Conservation (phyloP, 2,329 filamentous ascomycete genomes). For the Sporothrix humicola region DNA sequence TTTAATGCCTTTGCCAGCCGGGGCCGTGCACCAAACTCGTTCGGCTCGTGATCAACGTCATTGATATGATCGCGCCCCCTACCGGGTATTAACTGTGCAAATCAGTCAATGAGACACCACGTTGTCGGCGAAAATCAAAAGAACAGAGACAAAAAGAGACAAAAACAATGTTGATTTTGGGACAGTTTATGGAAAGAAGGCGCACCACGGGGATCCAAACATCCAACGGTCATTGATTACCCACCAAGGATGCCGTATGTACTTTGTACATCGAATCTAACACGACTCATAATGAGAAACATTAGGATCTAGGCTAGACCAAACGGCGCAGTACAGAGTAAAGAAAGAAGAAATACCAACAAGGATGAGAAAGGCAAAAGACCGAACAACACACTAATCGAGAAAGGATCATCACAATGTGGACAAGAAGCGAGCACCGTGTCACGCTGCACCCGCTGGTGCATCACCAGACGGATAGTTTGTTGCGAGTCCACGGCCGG, state of each 20-base stretch:
- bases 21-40: not conserved
- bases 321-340: not conserved
- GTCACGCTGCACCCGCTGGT: not conserved
- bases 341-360: not conserved
- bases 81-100: too few relatives aligned
- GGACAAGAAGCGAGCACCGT: not conserved
- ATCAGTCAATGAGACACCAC: conserved; percentile 10
- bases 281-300: not conserved
- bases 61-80: conserved; percentile 17
- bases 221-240: too few relatives aligned
- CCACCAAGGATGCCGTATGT: too few relatives aligned
- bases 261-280: too few relatives aligned
- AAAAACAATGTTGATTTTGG: not conserved
- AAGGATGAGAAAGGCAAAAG: not conserved
- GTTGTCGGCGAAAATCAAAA: not conserved
- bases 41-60: conserved; percentile 18
- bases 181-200: too few relatives aligned
- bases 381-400: not conserved
- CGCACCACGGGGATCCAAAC: too few relatives aligned
- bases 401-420: conserved; percentile 3
- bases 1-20: not conserved
- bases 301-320: not conserved
- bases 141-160: not conserved
- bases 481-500: not conserved
- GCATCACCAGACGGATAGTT: not conserved